Base-by-base conservation (phyloP, 1,284 basidiomycete species). In the Thelephora terrestris region DNA sequence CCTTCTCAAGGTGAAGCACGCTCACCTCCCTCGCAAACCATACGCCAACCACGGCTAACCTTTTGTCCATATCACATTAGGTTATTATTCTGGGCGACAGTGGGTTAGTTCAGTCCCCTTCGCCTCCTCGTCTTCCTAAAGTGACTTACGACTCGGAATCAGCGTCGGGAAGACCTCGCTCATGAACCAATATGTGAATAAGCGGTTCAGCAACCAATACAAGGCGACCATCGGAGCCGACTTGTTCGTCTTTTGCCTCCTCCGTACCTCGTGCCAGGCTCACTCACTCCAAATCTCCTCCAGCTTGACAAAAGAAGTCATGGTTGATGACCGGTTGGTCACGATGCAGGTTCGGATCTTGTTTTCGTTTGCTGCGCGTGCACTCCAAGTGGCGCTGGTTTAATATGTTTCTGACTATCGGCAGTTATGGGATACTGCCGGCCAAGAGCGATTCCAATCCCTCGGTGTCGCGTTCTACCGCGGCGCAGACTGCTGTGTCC, bases 161-260 rank as follows among this genome's bases (percentile, higher is more conserved):
- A 96, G 95, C 53, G 96, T 99, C 66, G 96, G 95, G 47, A 99
- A 99, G 86, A 99, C 95, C 45, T 99, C 95, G 38, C 81, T 99
- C 60, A 99, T 99, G 96, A 99, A 98, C 75, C 96, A 99, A 75
- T 99, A 98, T 75, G 96, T 99, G 61, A 99, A 99, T 83, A 99
- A 98, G 71, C 87, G 96, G 56, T 99, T 99, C 72, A 95, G 90
- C 62, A 97, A 95, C 68, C 95, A 98, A 69, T 99, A 99, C 80
- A 99, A 99, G 74, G 94, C 93, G 10, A 96, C 92, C 53, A 94
- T 95, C 64, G 91, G 90, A 57, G 83, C 85, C 53, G 88, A 91
- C 73, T 91, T 91, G 87, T 89, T 67, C 57, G 85, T 75, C 53
- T 48, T 18, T 24, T 47, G 46, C 32, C 32, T 17, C 46, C 42